Conservation (phyloP, 116 monocot species). For the Posidonia oceanica region DNA sequence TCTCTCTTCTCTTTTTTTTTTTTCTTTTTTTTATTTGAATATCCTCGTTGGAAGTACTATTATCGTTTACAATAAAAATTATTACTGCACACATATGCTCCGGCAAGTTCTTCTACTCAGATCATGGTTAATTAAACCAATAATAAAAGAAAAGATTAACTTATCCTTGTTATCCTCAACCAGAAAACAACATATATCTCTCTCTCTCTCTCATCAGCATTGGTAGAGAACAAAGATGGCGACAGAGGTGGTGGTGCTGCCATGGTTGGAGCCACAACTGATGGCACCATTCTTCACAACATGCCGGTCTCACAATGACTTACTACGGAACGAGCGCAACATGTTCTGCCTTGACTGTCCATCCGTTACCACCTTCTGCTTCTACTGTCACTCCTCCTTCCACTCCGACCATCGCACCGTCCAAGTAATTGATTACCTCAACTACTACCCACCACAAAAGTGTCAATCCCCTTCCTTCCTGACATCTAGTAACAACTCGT, state of each 20-base stretch:
- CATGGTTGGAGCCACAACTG: conserved; percentile 66
- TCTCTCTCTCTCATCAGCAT: no score
- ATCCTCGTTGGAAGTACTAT: no score
- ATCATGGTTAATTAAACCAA: no score
- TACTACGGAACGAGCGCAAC: conserved; percentile 71
- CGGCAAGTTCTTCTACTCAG: no score
- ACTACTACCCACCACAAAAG: not conserved
- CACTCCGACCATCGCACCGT: conserved; percentile 69
- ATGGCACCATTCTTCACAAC: conserved; percentile 54
- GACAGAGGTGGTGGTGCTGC: conserved; percentile 33
- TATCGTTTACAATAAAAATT: no score
- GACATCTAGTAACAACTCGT: no score
- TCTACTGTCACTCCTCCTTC: conserved; percentile 60
- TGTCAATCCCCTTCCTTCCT: not conserved
- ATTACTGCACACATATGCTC: no score
- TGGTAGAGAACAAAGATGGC: no score
- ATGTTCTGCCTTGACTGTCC: conserved; percentile 85
- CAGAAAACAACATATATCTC: not conserved
- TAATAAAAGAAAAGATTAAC: no score
- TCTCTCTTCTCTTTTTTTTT: no score
- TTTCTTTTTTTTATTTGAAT: no score
- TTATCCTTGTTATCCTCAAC: no score
- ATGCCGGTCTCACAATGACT: conserved; percentile 41
- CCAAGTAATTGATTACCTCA: conserved; percentile 28
- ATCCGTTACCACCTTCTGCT: conserved; percentile 48